Base-by-base conservation (phyloP, 176 grass and related monocot species). In the Juncus inflexus region DNA sequence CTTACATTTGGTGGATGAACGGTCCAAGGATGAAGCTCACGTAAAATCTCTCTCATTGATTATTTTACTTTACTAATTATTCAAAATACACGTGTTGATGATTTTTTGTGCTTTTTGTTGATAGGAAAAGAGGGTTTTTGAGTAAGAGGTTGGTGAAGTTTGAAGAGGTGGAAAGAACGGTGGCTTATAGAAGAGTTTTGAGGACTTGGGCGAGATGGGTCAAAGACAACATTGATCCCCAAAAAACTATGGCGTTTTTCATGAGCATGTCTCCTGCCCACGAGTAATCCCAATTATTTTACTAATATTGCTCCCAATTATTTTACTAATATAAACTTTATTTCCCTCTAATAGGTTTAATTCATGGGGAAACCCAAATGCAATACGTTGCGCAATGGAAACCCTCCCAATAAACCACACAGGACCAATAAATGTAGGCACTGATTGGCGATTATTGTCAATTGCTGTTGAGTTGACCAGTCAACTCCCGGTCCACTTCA, bases 161-260 rank as follows among this genome's bases (percentile, higher is more conserved):
- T 15, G 76, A 88, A 61, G 76, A 87, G 76, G 36, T 88, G 6
- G 87, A 96, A 7, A 77, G 84, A 37, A 77, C 74, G 2, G 73
- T 71, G 42, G 87, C 91, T 2, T 96, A 91, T 76, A 69, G 63
- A 13, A 67, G 73, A 63, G 80, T 90, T 15, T 65, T 96, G 6
- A 82, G 72, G 74, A 96, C 91, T 58, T 96, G 91, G 91, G 86
- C 87, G 38, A 83, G 56, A 56, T 96, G 91, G 91, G 82, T 96
- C 40, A 79, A 83, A 42, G 81, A 72, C 7, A 75, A 91, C 54
- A 56, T 96, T 42, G 77, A 96, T 71, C 84, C 87, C 4, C 76
- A 83, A 53, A 86, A 71, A 62, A 86, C 79, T 14, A 83, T 42
- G 50, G 87, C 90, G 51, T 83, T 96, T 72, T 96, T 96, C 79